These are phyloP conservation scores for Russula ochroleuca DNA, from an alignment of 768 basidiomycete genomes.

Conservation along the genomic window DNA sequence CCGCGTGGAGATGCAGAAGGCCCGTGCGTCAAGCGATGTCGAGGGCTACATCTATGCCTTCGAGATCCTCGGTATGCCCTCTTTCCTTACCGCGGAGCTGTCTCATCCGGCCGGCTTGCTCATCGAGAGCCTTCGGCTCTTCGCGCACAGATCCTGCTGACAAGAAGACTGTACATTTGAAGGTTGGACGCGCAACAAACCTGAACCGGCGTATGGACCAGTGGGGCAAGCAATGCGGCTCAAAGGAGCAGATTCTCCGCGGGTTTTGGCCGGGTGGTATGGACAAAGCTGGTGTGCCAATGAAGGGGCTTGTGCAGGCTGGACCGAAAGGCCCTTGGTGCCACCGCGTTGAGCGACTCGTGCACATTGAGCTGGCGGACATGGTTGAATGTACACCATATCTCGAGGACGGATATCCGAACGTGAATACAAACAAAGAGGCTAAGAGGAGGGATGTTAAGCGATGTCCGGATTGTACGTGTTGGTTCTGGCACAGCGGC, in stretches of 20 bases:
- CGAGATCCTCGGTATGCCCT: conserved; percentile 63
- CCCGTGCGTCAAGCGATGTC: conserved; percentile 52
- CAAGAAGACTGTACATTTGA: conserved; percentile 52
- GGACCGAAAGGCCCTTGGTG: conserved; percentile 62
- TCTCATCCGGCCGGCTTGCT: background rate
- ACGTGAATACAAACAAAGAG: conserved; percentile 36
- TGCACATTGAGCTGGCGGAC: conserved; percentile 78
- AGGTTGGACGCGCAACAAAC: conserved; percentile 76
- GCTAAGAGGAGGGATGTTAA: conserved; percentile 28
- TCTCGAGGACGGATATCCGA: conserved; percentile 48
- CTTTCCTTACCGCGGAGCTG: background rate
- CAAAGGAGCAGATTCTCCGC: conserved; percentile 66
- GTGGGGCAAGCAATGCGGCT: conserved; percentile 79
- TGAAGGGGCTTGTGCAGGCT: conserved; percentile 59
- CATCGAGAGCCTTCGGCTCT: background rate
- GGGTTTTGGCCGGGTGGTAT: conserved; percentile 67
- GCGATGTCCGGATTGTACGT: conserved; percentile 46
- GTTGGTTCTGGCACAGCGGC: conserved; percentile 30
- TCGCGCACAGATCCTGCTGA: conserved; percentile 34
- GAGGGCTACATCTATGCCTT: conserved; percentile 80
- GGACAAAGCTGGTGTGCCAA: conserved; percentile 39
- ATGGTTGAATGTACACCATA: conserved; percentile 55
- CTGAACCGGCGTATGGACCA: conserved; percentile 68
- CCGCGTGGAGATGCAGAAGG: conserved; percentile 51
- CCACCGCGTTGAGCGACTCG: conserved; percentile 71